phyloP scores from a whole-genome alignment of 2,329 filamentous ascomycete genomes.

The Colletotrichum endophyticum region DNA sequence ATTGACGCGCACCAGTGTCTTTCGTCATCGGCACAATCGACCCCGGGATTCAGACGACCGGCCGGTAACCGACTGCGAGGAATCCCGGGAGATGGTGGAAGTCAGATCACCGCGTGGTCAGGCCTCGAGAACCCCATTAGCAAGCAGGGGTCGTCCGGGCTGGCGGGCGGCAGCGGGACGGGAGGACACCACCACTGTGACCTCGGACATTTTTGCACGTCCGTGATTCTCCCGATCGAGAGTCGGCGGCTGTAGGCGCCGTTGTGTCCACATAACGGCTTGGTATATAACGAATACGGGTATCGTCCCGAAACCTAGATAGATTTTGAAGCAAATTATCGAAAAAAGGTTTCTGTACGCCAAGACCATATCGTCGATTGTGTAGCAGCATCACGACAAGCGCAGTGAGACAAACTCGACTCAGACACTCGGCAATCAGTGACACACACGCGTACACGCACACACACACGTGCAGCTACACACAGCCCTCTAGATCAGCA shows the following conservation, averaged over 20 bases:
- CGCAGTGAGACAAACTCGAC: background rate
- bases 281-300: background rate
- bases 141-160: background rate
- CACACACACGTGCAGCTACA: background rate
- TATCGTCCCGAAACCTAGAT: background rate
- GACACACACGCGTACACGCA: background rate
- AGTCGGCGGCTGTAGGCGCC: background rate
- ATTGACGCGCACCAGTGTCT: background rate
- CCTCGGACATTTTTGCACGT: constrained; percentile 5
- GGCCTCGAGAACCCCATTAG: background rate
- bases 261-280: background rate
- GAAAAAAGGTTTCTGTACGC: background rate
- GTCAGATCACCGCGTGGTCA: background rate
- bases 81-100: background rate
- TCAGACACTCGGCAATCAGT: background rate
- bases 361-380: background rate
- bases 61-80: background rate
- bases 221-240: background rate
- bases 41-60: background rate
- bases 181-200: background rate
- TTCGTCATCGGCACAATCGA: background rate
- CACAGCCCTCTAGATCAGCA: background rate
- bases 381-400: background rate
- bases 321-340: background rate
- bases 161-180: background rate